Evolutionary conservation across 1,284 basidiomycete species (phyloP).

Genomic region (Boletus holoroseus): DNA sequence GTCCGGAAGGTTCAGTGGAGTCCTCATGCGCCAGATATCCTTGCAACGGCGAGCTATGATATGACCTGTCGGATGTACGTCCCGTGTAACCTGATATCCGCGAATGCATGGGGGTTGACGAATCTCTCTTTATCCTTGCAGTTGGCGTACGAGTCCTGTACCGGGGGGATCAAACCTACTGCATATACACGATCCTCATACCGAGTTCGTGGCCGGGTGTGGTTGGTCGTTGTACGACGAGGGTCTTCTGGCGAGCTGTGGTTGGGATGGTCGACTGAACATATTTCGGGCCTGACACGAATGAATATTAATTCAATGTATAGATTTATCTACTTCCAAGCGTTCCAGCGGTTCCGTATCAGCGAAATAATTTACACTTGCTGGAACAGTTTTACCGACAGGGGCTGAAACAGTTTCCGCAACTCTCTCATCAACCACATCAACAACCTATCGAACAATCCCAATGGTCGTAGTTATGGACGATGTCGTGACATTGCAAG

Average conservation of each 20-base stretch:
- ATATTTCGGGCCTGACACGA: constrained; percentile 55
- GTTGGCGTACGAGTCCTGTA: constrained; percentile 59
- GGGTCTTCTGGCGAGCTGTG: constrained; percentile 78
- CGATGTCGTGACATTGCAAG: constrained; percentile 6
- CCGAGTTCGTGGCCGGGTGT: constrained; percentile 92
- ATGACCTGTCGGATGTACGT: constrained; percentile 92
- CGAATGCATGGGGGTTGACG: background rate
- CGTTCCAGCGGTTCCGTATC: background rate
- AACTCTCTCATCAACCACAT: background rate
- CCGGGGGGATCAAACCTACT: constrained; percentile 53
- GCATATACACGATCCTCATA: constrained; percentile 79
- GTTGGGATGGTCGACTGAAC: constrained; percentile 85
- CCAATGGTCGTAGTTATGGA: constrained; percentile 2
- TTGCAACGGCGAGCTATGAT: constrained; percentile 88
- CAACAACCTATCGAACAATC: background rate
- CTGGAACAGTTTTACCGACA: background rate
- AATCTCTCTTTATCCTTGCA: constrained; percentile 25
- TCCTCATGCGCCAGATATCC: constrained; percentile 65
- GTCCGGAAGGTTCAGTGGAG: constrained; percentile 79
- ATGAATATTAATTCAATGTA: background rate
- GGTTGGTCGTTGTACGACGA: constrained; percentile 87
- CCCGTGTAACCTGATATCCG: background rate
- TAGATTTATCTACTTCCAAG: background rate
- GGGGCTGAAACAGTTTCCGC: background rate
- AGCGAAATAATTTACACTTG: background rate